Conservation (phyloP, 192 early-diverging fungal genomes). For the Pilobolus umbonatus region DNA sequence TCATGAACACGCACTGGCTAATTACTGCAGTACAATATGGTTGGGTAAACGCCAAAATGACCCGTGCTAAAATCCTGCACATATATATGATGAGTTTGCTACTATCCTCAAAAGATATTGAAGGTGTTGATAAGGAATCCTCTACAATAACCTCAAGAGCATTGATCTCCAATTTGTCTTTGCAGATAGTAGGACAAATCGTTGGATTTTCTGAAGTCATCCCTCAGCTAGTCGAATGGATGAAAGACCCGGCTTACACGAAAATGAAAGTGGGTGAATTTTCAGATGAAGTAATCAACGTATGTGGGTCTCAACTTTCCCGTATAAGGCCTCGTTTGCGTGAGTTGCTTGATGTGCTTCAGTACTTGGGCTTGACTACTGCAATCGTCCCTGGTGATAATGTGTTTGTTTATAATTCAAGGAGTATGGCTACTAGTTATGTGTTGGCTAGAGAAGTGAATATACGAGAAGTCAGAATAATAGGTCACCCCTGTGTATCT, state of each 20-base stretch:
- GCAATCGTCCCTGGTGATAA: too few species aligned
- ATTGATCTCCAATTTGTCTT: constrained; percentile 3
- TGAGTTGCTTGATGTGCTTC: too few species aligned
- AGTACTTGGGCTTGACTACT: too few species aligned
- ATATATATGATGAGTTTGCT: constrained; percentile 12
- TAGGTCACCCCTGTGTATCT: too few species aligned
- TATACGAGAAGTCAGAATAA: too few species aligned
- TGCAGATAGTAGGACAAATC: background rate
- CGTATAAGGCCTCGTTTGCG: too few species aligned
- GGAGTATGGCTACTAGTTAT: too few species aligned
- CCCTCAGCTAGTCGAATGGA: background rate
- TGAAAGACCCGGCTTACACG: too few species aligned
- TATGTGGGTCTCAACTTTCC: background rate
- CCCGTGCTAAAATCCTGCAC: constrained; percentile 19
- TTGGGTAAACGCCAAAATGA: constrained; percentile 13
- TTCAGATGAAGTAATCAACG: background rate
- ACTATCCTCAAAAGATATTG: background rate
- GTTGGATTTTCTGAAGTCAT: too few species aligned
- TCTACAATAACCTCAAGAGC: background rate
- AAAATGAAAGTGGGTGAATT: too few species aligned
- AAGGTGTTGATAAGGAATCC: background rate
- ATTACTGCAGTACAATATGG: constrained; percentile 10
- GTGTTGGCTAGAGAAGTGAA: too few species aligned
- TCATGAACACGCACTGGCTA: background rate
- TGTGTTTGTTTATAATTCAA: too few species aligned